Conservation (phyloP, 345 rosid genomes). For the Eutrema heterophyllum region DNA sequence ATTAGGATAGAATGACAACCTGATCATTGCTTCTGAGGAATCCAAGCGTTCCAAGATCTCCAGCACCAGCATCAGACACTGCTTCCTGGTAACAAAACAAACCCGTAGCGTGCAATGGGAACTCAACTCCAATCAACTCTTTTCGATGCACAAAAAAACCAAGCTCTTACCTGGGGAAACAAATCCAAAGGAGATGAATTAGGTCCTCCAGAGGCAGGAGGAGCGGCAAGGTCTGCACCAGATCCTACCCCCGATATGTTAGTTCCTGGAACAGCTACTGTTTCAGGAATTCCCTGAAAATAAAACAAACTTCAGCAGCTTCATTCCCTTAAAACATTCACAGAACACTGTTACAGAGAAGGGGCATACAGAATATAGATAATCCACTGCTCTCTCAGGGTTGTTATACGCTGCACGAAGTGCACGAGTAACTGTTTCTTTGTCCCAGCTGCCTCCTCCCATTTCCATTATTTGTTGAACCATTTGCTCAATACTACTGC, state of each 20-base stretch:
- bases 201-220: slow-evolving; percentile 52
- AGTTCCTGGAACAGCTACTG: slow-evolving; percentile 58
- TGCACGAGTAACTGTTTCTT: slow-evolving; percentile 87
- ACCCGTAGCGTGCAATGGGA: slow-evolving; percentile 1
- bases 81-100: slow-evolving; percentile 46
- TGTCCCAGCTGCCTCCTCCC: slow-evolving; percentile 97
- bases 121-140: background rate
- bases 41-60: slow-evolving; percentile 79
- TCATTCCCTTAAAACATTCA: background rate
- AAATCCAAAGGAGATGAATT: slow-evolving; percentile 87
- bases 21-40: slow-evolving; percentile 88
- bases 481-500: slow-evolving; percentile 66
- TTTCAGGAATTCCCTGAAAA: slow-evolving; percentile 83
- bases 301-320: slow-evolving; percentile 21
- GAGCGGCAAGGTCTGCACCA: slow-evolving; percentile 39
- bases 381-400: slow-evolving; percentile 98
- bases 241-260: slow-evolving; percentile 44
- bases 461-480: slow-evolving; percentile 89
- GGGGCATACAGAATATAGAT: slow-evolving; percentile 71
- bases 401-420: slow-evolving; percentile 98
- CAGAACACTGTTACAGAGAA: background rate
- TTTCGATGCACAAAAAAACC: background rate
- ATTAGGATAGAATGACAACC: slow-evolving; percentile 33
- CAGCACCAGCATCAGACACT: slow-evolving; percentile 52
- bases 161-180: slow-evolving; percentile 74